Evolutionary conservation across 306 rosid genomes (phyloP), one percentile per base, ranked within the genome.

Genomic region (Vicia sativa): DNA sequence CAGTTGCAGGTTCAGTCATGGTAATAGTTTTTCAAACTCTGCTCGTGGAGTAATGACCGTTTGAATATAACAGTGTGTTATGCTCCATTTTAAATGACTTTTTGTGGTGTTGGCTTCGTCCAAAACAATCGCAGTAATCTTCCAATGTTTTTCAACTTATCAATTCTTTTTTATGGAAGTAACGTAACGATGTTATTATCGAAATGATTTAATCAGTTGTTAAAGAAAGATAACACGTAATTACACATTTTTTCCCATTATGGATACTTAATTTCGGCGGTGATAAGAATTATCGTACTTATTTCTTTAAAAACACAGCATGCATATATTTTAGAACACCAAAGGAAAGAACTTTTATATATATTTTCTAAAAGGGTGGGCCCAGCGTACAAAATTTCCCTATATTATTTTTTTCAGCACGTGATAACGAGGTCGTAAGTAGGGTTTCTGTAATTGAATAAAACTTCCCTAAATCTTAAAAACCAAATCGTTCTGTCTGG

Each of bases 221-320:
- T 69, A 31, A 70, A 18, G 54, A 54, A 54, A 18, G 37, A 10
- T 19, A 15, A 7, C 25, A 15, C 1, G 23, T 48, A 62, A 42
- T 2, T 3, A 9, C 42, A 12, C 15, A 25, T 31, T 75, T 19
- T 31, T 69, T 62, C 35, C 53, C 73, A 45, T 13, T 14, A 8
- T 52, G 72, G 71, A 11, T 19, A 42, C 42, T 52, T 41, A 43
- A 9, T 53, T 42, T 19, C 26, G 56, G 42, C 44, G 53, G 41
- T 21, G 52, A 75, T 25, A 67, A 4, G 4, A 19, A 46, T 21
- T 65, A 41, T 13, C 60, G 0, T 15, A 23, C 43, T 13, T 34
- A 66, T 45, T 46, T 56, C 39, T 45, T 2, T 74, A 45, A 45
- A 23, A 31, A 29, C 2, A 44, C 2, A 25, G n/a, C 52, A 6